Percentiles rank a stretch among this genome's conserved stretches.
These are phyloP conservation scores for Monilinia fructigena DNA, from an alignment of 2,329 filamentous ascomycete species.

Conservation along the genomic window DNA sequence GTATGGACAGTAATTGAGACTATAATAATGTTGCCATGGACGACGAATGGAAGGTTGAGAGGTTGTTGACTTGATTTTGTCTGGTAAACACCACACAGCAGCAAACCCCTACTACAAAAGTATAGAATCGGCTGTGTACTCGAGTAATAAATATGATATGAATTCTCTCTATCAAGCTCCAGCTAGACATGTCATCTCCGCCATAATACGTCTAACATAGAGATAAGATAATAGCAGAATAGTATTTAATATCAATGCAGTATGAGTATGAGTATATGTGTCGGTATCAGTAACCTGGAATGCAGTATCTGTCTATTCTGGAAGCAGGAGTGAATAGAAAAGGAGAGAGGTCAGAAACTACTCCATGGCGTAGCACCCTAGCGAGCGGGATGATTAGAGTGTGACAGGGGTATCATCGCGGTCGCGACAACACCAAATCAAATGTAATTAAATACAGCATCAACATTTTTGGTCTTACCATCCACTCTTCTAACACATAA, in stretches of 20 bases:
- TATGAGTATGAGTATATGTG: background rate
- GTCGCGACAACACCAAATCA: slow-evolving; percentile 23
- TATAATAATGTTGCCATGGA: too few species aligned
- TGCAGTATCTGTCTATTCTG: slow-evolving; percentile 5
- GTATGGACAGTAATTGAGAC: background rate
- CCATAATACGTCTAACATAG: too few species aligned
- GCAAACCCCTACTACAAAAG: background rate
- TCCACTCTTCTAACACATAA: slow-evolving; percentile 23
- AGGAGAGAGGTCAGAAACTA: slow-evolving; percentile 3
- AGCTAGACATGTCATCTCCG: too few species aligned
- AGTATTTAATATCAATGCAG: background rate
- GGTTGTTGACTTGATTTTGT: background rate
- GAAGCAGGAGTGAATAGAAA: slow-evolving; percentile 1
- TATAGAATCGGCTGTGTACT: background rate
- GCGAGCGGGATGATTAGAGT: slow-evolving; percentile 13
- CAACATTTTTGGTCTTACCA: slow-evolving; percentile 28
- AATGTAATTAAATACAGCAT: slow-evolving; percentile 24
- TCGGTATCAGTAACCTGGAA: background rate
- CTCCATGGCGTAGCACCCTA: slow-evolving; percentile 20
- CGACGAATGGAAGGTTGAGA: background rate
- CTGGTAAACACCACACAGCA: background rate
- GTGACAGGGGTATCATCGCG: slow-evolving; percentile 22
- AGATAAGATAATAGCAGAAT: background rate
- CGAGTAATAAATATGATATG: background rate
- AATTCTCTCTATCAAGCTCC: background rate